phyloP scores from a whole-genome alignment of 2,329 filamentous ascomycete genomes.

The Talaromyces sp. region DNA sequence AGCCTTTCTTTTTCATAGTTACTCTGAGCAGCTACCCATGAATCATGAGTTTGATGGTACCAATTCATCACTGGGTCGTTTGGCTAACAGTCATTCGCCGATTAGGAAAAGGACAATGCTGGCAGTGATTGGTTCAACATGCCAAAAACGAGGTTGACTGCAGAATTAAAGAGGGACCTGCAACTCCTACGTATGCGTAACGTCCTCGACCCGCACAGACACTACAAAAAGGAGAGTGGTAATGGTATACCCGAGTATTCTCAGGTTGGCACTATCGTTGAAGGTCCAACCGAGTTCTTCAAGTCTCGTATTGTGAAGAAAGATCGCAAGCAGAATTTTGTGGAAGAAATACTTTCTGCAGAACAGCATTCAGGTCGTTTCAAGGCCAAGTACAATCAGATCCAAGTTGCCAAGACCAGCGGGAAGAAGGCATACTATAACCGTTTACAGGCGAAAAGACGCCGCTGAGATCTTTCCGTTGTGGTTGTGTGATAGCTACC shows the following conservation, averaged over 20 bases:
- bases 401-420: constrained; percentile 76
- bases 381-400: constrained; percentile 80
- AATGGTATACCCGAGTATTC: constrained; percentile 77
- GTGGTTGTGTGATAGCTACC: background rate
- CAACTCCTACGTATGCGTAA: constrained; percentile 86
- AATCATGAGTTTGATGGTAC: constrained; percentile 11
- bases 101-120: constrained; percentile 60
- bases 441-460: constrained; percentile 62
- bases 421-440: constrained; percentile 91
- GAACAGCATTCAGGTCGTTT: constrained; percentile 68
- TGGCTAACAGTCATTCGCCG: constrained; percentile 7
- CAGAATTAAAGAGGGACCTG: constrained; percentile 82
- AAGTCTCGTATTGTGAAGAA: constrained; percentile 77
- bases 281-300: constrained; percentile 85
- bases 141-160: constrained; percentile 76
- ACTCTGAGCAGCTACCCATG: constrained; percentile 54
- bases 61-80: constrained; percentile 30
- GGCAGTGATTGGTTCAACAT: constrained; percentile 85
- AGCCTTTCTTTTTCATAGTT: constrained; percentile 65
- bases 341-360: constrained; percentile 74
- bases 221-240: constrained; percentile 81
- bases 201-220: constrained; percentile 80
- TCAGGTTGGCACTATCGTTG: constrained; percentile 81
- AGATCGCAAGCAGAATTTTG: constrained; percentile 80
- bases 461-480: constrained; percentile 19